Base-by-base conservation (phyloP, 371 early-diverging fungal genomes). In the Saksenaea vasiformis region DNA sequence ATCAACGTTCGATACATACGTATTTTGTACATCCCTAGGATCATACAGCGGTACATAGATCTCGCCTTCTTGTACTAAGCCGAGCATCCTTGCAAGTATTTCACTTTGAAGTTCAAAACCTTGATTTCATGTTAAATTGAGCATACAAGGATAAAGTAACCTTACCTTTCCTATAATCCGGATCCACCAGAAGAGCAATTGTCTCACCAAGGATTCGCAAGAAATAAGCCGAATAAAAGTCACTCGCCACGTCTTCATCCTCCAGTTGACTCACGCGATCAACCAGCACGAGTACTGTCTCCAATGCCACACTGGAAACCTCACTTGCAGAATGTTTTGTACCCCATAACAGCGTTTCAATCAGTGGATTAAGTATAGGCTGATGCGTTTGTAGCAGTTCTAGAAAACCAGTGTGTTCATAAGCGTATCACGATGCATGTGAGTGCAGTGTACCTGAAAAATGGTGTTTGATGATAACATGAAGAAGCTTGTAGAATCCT, bases 301-400 rank as follows among this genome's bases (percentile, higher is more conserved):
- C 78, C 51, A 97, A 82, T 1, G 95, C 94, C 34, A 85, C 78
- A 57, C 98, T 95, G 56, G 95, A 89, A 60, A 98, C 93, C 60
- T 96, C 97, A 47, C 94, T 87, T 84, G 89, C 86, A 0, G 95
- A 93, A 77, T 98, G 98, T 79, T 97, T 97, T 72, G 96, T 93
- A 4, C 91, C 96, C 97, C 97, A 98, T 35, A 97, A 88, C 35
- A 97, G 85, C 63, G 92, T 89, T 83, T 95, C 91, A 58, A 92
- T 78, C 61, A 95, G 73, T 9, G 95, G 77, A 57, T 90, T 86
- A 73, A 97, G 91, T 64, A 89, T 84, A n/a, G 66, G 60, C 10
- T 84, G 78, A 22, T 91, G 88, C 34, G 94, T 75, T 38, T 75
- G 78, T 57, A 95, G 68, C 28, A 96, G 76, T 2, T 96, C 96